Conservation (phyloP, 1,284 basidiomycete species). For the Fomitopsis palustris region DNA sequence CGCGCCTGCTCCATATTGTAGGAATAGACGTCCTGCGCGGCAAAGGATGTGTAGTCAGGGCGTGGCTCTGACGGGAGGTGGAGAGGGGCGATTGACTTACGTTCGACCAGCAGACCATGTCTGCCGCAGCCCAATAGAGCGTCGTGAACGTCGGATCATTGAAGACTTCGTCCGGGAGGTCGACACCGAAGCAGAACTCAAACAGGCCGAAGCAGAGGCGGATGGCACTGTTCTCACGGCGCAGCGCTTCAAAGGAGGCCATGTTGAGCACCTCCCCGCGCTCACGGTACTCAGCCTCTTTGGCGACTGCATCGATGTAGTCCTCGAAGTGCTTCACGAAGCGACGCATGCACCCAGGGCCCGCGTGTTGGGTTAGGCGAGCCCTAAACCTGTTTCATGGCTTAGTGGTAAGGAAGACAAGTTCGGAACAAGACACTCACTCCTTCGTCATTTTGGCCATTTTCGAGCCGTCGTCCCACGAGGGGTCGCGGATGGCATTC, state of each 20-base stretch:
- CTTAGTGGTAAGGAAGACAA: not conserved
- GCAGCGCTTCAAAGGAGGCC: slow-evolving; percentile 30
- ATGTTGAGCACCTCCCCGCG: slow-evolving; percentile 29
- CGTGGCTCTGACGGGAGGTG: not conserved
- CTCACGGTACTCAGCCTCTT: slow-evolving; percentile 34
- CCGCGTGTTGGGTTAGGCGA: slow-evolving; percentile 41
- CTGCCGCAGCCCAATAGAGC: slow-evolving; percentile 34
- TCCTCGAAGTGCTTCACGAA: slow-evolving; percentile 32
- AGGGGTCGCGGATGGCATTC: slow-evolving; percentile 29
- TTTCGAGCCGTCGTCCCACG: slow-evolving; percentile 32
- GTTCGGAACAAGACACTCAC: slow-evolving; percentile 16
- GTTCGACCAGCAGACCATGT: slow-evolving; percentile 42
- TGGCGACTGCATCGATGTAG: slow-evolving; percentile 34
- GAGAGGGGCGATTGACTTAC: slow-evolving; percentile 22
- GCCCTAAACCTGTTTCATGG: slow-evolving; percentile 42
- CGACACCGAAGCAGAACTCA: slow-evolving; percentile 35
- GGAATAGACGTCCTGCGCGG: slow-evolving; percentile 38
- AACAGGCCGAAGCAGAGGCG: slow-evolving; percentile 38
- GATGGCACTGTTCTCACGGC: slow-evolving; percentile 38
- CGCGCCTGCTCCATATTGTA: slow-evolving; percentile 39
- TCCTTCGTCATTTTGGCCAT: slow-evolving; percentile 34
- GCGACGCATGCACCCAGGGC: slow-evolving; percentile 38
- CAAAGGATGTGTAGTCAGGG: not conserved
- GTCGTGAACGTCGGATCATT: slow-evolving; percentile 31
- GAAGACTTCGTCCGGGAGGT: slow-evolving; percentile 37